A percentile compares a stretch with the other conserved stretches of the same genome.
These are phyloP conservation scores for Arachnopeziza araneosa DNA, from an alignment of 2,329 filamentous ascomycete species.

Conservation along the genomic window DNA sequence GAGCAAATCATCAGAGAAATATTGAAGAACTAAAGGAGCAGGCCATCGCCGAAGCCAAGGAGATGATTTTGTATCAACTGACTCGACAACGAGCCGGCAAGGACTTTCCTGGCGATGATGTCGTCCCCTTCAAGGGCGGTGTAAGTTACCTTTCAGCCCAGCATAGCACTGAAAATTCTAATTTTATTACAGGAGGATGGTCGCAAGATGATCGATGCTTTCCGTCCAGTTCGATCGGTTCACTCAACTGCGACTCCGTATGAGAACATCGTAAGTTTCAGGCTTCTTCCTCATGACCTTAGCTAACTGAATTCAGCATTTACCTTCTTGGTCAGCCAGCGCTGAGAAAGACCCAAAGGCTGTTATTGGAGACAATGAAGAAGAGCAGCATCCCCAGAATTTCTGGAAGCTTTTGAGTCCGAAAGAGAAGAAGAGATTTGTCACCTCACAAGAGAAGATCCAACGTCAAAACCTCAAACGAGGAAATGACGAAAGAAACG, in stretches of 20 bases:
- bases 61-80: neutral
- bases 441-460: neutral
- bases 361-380: conserved; percentile 12
- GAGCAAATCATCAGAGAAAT: neutral
- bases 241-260: conserved; percentile 4
- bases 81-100: neutral
- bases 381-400: conserved; percentile 23
- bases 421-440: conserved; percentile 7
- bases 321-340: neutral
- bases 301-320: neutral
- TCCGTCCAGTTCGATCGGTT: conserved; percentile 7
- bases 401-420: conserved; percentile 13
- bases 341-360: neutral
- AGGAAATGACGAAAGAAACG: neutral
- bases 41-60: neutral
- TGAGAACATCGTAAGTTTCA: neutral
- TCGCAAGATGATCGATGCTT: conserved; percentile 3
- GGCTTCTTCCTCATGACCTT: neutral
- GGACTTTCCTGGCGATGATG: neutral
- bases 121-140: conserved; percentile 6
- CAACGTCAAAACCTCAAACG: conserved; percentile 2
- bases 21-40: conserved; percentile 3
- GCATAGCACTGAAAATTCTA: conserved; percentile 4
- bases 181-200: conserved; percentile 18
- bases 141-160: conserved; percentile 15